phyloP scores from a whole-genome alignment of 345 rosid genomes.

The Moricandia moricandioides region DNA sequence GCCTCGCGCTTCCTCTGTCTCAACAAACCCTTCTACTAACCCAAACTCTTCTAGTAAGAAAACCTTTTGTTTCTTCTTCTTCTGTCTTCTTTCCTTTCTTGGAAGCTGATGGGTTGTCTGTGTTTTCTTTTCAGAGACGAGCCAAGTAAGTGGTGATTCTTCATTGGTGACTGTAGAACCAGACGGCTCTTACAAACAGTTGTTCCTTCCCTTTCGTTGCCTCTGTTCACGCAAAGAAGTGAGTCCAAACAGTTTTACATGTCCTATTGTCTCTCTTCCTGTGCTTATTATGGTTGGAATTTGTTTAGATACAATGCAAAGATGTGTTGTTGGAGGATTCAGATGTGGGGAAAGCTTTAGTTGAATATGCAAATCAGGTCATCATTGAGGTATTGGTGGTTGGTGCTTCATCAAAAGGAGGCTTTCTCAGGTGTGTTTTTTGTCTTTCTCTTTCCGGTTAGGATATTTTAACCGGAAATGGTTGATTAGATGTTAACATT shows the following conservation, averaged over 20 bases:
- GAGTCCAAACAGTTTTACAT: constrained; percentile 14
- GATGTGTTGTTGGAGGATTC: constrained; percentile 76
- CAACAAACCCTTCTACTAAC: constrained; percentile 26
- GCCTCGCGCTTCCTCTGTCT: constrained; percentile 35
- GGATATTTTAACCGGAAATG: not conserved
- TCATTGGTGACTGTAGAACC: constrained; percentile 42
- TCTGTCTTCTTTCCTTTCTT: not conserved
- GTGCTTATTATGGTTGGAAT: constrained; percentile 3
- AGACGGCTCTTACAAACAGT: constrained; percentile 56
- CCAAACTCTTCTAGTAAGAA: constrained; percentile 28
- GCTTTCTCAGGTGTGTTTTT: constrained; percentile 74
- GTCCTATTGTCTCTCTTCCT: constrained; percentile 6
- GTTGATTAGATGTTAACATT: not conserved
- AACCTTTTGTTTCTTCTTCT: constrained; percentile 1
- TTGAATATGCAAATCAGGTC: constrained; percentile 52
- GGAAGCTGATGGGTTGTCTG: constrained; percentile 2
- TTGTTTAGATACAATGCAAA: constrained; percentile 67
- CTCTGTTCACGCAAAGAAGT: constrained; percentile 89
- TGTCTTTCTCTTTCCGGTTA: not conserved
- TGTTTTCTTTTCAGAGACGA: constrained; percentile 34
- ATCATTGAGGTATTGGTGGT: constrained; percentile 62
- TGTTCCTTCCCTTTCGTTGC: constrained; percentile 91
- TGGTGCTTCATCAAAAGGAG: constrained; percentile 61
- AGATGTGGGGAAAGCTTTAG: constrained; percentile 68
- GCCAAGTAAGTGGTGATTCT: constrained; percentile 42